Base-by-base conservation (phyloP, 163 green algal species). In the Picocystis sp. region DNA sequence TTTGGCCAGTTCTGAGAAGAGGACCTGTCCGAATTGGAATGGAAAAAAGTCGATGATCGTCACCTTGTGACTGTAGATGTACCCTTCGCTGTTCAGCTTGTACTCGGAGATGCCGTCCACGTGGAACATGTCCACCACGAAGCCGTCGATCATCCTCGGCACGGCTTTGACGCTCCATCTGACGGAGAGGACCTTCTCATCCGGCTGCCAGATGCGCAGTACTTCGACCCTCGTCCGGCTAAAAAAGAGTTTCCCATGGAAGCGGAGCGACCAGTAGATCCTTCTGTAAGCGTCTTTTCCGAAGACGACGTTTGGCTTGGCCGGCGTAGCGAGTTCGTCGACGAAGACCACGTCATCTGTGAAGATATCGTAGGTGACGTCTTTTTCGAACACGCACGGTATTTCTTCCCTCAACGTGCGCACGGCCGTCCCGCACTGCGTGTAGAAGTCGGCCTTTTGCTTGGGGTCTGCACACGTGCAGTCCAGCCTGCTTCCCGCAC, bases 41-140 rank as follows among this genome's bases (percentile, higher is more conserved):
- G 29, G 29, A 8, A 38, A 38, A 8, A 38, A 64, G 47, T 67
- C 53, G 15, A 62, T 42, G 25, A 58, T 51, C 19, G 45, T 50
- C 21, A 67, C 48, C 14, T 47, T 52, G 53, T 67, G 60, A 47
- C 61, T 35, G 54, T 67, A 67, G n/a, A 67, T 62, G 9, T 55
- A 55, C 22, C 60, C 60, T 38, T 50, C 19, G 14, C 19, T 43
- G 60, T 67, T 60, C 3, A 67, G 54, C 19, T 67, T 62, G 53
- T 61, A 67, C 47, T 67, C 60, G 14, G 33, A 56, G 56, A 67
- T 67, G 11, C 60, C 60, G 45, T 67, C 60, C n/a, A 67, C 35
- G 43, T 55, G 43, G 17, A 25, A 42, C 22, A 53, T 60, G 29
- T 17, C 29, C 15, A 24, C 50, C 12, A 56, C 22, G 23, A 45